These are phyloP conservation scores for Aspergillus costaricaensis DNA, from an alignment of 2,329 filamentous ascomycete genomes.

Conservation along the genomic window DNA sequence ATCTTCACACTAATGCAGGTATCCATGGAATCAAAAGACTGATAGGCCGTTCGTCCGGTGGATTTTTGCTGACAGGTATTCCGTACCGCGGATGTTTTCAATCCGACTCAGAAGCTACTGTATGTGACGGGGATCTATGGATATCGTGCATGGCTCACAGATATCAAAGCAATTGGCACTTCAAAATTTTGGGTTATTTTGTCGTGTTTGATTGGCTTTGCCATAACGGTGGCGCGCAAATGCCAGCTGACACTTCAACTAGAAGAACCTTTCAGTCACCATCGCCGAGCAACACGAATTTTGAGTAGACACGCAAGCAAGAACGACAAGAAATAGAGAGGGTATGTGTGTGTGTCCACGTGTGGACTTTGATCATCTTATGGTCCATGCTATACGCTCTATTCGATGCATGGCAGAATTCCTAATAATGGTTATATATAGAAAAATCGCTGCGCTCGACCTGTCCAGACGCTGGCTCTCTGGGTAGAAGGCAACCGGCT, in stretches of 20 bases:
- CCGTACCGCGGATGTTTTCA: neutral
- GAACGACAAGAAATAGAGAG: neutral
- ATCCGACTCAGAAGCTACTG: neutral
- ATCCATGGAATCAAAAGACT: neutral
- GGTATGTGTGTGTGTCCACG: neutral
- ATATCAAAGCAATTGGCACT: neutral
- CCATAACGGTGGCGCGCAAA: neutral
- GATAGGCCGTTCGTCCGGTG: neutral
- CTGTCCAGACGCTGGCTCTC: neutral
- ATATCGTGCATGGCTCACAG: neutral
- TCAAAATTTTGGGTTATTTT: neutral
- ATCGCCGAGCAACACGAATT: neutral
- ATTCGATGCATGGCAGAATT: neutral
- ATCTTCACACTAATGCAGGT: slow-evolving; percentile 4
- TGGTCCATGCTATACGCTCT: neutral
- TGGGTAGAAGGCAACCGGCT: neutral
- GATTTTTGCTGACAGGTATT: slow-evolving; percentile 1
- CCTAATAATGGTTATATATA: slow-evolving; percentile 4
- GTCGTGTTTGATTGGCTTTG: neutral
- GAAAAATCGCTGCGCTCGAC: neutral
- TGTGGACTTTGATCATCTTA: neutral
- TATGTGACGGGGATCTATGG: neutral
- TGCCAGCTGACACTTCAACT: neutral
- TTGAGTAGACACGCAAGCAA: neutral
- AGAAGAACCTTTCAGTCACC: neutral